Evolutionary conservation across 164 flowering plant species (phyloP).

Genomic region (Echeveria elegans): DNA sequence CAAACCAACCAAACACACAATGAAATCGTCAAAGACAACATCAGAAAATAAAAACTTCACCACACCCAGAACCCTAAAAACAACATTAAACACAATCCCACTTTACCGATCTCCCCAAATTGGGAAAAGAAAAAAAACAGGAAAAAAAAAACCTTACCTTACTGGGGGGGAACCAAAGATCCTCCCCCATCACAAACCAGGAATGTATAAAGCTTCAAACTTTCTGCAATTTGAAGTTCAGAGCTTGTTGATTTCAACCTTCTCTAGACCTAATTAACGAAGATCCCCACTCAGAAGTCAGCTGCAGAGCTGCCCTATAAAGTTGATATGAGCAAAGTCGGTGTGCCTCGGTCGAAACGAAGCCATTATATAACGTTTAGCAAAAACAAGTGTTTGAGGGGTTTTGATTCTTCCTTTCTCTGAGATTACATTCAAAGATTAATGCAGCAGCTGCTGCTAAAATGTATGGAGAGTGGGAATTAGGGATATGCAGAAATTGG

Average conservation of each 20-base stretch:
- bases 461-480: no score
- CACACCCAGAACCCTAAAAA: background rate
- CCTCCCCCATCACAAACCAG: conserved; percentile 30
- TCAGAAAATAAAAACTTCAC: background rate
- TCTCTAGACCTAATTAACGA: background rate
- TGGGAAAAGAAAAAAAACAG: background rate
- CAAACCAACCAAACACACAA: background rate
- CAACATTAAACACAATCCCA: no score
- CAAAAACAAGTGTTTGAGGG: background rate
- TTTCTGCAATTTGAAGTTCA: background rate
- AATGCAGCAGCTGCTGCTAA: no score
- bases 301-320: background rate
- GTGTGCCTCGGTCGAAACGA: conserved; percentile 1
- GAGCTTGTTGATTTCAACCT: background rate
- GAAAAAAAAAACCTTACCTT: conserved; percentile 24
- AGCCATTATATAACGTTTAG: conserved; percentile 1
- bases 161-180: conserved; percentile 26
- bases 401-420: background rate
- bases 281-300: background rate
- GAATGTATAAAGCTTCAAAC: background rate
- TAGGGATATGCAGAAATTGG: background rate
- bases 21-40: no score
- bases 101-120: background rate
- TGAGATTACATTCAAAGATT: no score
- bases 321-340: background rate